phyloP scores from a whole-genome alignment of 345 rosid species.

The Rhizophora apiculata region DNA sequence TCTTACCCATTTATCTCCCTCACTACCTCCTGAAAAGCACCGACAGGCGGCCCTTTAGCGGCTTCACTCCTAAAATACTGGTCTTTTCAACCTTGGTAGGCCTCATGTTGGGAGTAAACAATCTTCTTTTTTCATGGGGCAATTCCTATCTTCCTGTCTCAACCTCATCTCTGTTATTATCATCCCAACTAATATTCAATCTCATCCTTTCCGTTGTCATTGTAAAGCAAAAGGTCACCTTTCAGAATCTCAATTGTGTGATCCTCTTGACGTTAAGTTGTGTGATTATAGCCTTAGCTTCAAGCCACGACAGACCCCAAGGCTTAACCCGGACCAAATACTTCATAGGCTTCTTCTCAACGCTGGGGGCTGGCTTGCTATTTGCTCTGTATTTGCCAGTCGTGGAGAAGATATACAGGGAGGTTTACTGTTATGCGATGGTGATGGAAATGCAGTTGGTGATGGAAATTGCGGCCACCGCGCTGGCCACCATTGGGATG shows the following conservation, averaged over 20 bases:
- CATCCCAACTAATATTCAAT: conserved; percentile 79
- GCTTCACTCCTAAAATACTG: conserved; percentile 49
- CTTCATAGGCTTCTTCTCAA: conserved; percentile 60
- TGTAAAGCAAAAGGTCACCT: conserved; percentile 68
- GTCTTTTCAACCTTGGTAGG: conserved; percentile 49
- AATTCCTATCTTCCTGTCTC: conserved; percentile 86
- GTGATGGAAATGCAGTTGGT: conserved; percentile 86
- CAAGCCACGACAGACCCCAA: conserved; percentile 47
- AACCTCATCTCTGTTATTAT: conserved; percentile 78
- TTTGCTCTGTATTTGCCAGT: conserved; percentile 80
- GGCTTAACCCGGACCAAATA: conserved; percentile 56
- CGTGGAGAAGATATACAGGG: conserved; percentile 66
- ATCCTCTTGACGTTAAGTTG: conserved; percentile 71
- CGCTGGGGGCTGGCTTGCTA: conserved; percentile 77
- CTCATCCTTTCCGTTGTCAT: conserved; percentile 74
- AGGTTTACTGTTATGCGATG: conserved; percentile 61
- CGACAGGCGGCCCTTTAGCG: conserved; percentile 47
- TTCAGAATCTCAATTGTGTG: conserved; percentile 77
- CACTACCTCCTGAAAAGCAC: conserved; percentile 44
- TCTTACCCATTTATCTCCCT: conserved; percentile 53
- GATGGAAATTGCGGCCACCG: conserved; percentile 42
- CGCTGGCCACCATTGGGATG: conserved; percentile 26
- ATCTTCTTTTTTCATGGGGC: conserved; percentile 90
- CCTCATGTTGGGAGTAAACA: conserved; percentile 76
- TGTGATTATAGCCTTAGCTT: conserved; percentile 55